Conservation (phyloP, 2,329 filamentous ascomycete genomes). For the Pestalotiopsis sp. region DNA sequence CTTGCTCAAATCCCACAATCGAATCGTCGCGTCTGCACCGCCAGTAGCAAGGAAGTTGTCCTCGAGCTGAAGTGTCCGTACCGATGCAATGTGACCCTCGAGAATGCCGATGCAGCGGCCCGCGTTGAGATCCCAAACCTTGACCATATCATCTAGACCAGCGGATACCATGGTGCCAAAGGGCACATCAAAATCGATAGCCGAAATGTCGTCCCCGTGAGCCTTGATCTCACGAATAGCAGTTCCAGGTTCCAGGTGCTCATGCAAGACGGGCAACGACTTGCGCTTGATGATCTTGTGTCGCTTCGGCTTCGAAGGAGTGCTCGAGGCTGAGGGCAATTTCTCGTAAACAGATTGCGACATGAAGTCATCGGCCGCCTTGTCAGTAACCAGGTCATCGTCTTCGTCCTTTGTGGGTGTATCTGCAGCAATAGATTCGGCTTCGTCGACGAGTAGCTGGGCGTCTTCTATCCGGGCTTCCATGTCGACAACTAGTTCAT, state of each 20-base stretch:
- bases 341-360: slow-evolving; percentile 97
- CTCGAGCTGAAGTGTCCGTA: slow-evolving; percentile 88
- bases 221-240: slow-evolving; percentile 86
- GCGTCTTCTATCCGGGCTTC: slow-evolving; percentile 63
- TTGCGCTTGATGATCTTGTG: slow-evolving; percentile 65
- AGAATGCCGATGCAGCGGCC: slow-evolving; percentile 88
- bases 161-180: slow-evolving; percentile 95
- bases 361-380: slow-evolving; percentile 73
- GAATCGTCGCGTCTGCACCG: slow-evolving; percentile 90
- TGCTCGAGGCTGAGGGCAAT: slow-evolving; percentile 59
- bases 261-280: slow-evolving; percentile 93
- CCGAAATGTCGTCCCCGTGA: slow-evolving; percentile 84
- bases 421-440: slow-evolving; percentile 53
- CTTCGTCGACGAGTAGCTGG: slow-evolving; percentile 59
- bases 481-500: slow-evolving; percentile 56
- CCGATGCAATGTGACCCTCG: slow-evolving; percentile 93
- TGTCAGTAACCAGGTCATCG: slow-evolving; percentile 48
- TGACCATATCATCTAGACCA: slow-evolving; percentile 87
- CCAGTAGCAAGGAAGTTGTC: slow-evolving; percentile 95
- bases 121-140: slow-evolving; percentile 94
- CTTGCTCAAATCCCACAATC: slow-evolving; percentile 90
- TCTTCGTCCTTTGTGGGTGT: slow-evolving; percentile 42
- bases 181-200: slow-evolving; percentile 94
- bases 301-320: slow-evolving; percentile 51
- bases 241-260: slow-evolving; percentile 89